A percentile compares a stretch with the other conserved stretches of the same genome.
phyloP scores from a whole-genome alignment of 208 protist genomes.

The Leishmania tropica region DNA sequence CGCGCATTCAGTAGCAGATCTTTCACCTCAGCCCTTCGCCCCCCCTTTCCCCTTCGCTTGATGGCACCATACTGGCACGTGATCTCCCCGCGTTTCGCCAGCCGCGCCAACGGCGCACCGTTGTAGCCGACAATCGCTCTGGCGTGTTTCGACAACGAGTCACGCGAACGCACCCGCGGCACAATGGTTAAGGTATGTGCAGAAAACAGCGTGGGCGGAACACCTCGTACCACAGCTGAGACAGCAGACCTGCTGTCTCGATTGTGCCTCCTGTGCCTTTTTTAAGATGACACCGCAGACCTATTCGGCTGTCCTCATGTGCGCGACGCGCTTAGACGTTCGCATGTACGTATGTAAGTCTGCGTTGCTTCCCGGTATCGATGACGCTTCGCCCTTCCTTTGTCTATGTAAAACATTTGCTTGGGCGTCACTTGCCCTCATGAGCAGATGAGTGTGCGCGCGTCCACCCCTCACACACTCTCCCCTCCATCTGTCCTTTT shows the following conservation, averaged over 20 bases:
- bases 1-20: not conserved
- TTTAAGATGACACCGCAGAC: not conserved
- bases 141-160: not conserved
- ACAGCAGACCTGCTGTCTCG: no score
- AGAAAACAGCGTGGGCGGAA: not conserved
- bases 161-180: not conserved
- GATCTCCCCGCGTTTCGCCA: not conserved
- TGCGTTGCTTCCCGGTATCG: not conserved
- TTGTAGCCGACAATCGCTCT: not conserved
- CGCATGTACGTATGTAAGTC: not conserved
- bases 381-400: not conserved
- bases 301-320: not conserved
- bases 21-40: not conserved
- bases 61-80: not conserved
- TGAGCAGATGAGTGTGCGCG: not conserved
- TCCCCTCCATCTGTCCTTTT: not conserved
- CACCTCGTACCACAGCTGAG: not conserved
- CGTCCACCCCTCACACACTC: not conserved
- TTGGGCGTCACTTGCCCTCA: not conserved
- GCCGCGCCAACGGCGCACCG: not conserved
- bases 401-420: slow-evolving; percentile 5
- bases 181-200: not conserved
- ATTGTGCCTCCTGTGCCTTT: not conserved
- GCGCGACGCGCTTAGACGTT: not conserved
- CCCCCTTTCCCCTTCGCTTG: not conserved